A percentile compares a stretch with the other conserved stretches of the same genome.
phyloP scores from a whole-genome alignment of 768 basidiomycete genomes.

The Termitomyces sp. region DNA sequence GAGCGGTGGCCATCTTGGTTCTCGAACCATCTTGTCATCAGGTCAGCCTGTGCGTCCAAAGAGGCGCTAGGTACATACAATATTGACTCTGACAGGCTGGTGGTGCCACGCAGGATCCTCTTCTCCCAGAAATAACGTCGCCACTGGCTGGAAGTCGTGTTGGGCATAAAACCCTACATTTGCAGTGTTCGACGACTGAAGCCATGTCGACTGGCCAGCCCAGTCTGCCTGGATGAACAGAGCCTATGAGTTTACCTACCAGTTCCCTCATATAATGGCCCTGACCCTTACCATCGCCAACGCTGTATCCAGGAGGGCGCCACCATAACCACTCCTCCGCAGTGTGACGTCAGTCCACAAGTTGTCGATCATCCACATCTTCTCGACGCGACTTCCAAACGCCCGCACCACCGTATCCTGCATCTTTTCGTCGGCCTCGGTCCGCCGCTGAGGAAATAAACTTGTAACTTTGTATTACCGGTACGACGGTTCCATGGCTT shows the following conservation, averaged over 20 bases:
- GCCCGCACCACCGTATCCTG: slow-evolving; percentile 14
- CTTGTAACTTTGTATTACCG: not conserved
- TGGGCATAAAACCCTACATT: slow-evolving; percentile 19
- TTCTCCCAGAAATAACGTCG: slow-evolving; percentile 20
- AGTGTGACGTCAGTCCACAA: slow-evolving; percentile 21
- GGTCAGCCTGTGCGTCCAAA: not conserved
- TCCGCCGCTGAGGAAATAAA: slow-evolving; percentile 11
- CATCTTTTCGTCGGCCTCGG: slow-evolving; percentile 17
- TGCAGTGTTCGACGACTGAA: slow-evolving; percentile 20
- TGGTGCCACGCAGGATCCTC: slow-evolving; percentile 24
- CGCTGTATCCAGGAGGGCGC: slow-evolving; percentile 21
- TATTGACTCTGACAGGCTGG: slow-evolving; percentile 19
- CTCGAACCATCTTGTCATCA: slow-evolving; percentile 9
- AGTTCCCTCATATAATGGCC: not conserved
- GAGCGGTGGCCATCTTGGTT: slow-evolving; percentile 8
- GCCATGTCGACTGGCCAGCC: slow-evolving; percentile 19
- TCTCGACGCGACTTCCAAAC: slow-evolving; percentile 18
- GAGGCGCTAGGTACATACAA: slow-evolving; percentile 16
- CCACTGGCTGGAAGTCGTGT: slow-evolving; percentile 19
- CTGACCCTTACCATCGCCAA: slow-evolving; percentile 15
- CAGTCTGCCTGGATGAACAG: slow-evolving; percentile 22
- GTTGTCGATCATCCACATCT: slow-evolving; percentile 24
- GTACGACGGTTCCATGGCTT: not conserved
- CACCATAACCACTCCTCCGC: slow-evolving; percentile 25
- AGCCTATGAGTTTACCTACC: not conserved